Percentiles rank a stretch among this genome's conserved stretches.
phyloP scores from a whole-genome alignment of 2,329 filamentous ascomycete species.

The Colletotrichum tanaceti region DNA sequence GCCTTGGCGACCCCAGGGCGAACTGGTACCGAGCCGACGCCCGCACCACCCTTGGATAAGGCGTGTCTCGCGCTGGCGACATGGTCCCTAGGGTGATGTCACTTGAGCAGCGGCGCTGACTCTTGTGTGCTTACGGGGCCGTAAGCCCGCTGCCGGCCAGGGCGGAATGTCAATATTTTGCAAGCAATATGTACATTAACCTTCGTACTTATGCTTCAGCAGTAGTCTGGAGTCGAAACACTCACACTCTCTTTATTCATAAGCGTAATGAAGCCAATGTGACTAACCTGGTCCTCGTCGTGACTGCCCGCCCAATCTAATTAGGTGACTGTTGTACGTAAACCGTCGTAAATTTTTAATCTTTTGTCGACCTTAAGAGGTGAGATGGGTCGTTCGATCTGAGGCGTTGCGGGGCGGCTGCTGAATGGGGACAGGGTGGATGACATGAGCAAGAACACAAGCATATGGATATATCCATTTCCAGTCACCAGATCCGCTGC shows the following conservation, averaged over 20 bases:
- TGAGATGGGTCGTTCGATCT: not conserved
- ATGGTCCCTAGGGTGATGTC: too few relatives aligned
- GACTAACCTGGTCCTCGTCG: not conserved
- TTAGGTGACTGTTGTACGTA: not conserved
- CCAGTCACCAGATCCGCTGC: not conserved
- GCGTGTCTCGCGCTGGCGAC: not conserved
- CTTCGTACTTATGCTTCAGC: not conserved
- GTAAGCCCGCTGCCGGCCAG: too few relatives aligned
- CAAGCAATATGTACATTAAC: not conserved
- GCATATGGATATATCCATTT: too few relatives aligned
- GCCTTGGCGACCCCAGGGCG: constrained; percentile 58
- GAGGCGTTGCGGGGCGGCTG: constrained; percentile 3
- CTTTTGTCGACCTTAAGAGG: not conserved
- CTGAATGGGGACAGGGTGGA: too few relatives aligned
- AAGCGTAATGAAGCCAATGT: too few relatives aligned
- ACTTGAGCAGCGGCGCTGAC: not conserved
- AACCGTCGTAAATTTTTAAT: not conserved
- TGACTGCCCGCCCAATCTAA: not conserved
- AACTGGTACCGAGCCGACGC: constrained; percentile 59
- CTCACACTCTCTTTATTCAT: not conserved
- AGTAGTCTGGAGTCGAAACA: not conserved
- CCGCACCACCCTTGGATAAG: constrained; percentile 26
- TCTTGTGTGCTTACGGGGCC: too few relatives aligned
- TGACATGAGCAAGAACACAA: constrained; percentile 1
- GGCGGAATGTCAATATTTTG: not conserved